Percentiles rank a stretch among this genome's conserved stretches.
Evolutionary conservation across 129 eudicot species (phyloP).

Genomic region (Scalesia atractyloides): DNA sequence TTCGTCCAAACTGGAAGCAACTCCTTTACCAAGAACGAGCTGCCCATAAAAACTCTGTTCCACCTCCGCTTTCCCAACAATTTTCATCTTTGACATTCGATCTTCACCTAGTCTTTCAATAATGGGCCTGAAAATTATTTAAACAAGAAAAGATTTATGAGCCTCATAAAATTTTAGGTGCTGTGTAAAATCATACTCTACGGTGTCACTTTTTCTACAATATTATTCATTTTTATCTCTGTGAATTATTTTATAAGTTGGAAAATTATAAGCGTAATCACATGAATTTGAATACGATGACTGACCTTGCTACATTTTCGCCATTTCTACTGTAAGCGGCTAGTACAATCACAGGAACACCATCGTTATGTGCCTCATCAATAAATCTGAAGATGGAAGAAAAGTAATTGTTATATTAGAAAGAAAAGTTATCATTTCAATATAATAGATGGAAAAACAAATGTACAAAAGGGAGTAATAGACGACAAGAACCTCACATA

Average conservation of each 20-base stretch:
- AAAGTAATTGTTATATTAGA: neutral
- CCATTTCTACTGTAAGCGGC: conserved; percentile 68
- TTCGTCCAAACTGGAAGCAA: conserved; percentile 74
- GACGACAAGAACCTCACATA: neutral
- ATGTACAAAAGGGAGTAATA: neutral
- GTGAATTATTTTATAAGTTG: neutral
- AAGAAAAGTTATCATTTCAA: neutral
- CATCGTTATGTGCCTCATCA: conserved; percentile 73
- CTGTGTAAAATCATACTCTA: neutral
- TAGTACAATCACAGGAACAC: conserved; percentile 62
- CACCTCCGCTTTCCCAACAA: conserved; percentile 71
- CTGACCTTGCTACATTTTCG: conserved; percentile 78
- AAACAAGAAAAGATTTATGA: conserved; percentile 6
- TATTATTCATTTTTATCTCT: neutral
- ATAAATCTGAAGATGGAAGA: conserved; percentile 59
- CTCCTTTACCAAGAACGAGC: conserved; percentile 76
- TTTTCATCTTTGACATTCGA: conserved; percentile 58
- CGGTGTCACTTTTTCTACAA: neutral
- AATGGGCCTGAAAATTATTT: conserved; percentile 50
- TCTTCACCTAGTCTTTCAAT: conserved; percentile 78
- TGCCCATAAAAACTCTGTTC: conserved; percentile 80
- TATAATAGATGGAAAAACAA: neutral
- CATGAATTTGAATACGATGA: conserved; percentile 6
- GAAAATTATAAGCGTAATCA: conserved; percentile 1
- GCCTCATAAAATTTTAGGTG: conserved; percentile 9